Base-by-base conservation (phyloP, 2,329 filamentous ascomycete genomes). In the Chaetothyriales sp. region DNA sequence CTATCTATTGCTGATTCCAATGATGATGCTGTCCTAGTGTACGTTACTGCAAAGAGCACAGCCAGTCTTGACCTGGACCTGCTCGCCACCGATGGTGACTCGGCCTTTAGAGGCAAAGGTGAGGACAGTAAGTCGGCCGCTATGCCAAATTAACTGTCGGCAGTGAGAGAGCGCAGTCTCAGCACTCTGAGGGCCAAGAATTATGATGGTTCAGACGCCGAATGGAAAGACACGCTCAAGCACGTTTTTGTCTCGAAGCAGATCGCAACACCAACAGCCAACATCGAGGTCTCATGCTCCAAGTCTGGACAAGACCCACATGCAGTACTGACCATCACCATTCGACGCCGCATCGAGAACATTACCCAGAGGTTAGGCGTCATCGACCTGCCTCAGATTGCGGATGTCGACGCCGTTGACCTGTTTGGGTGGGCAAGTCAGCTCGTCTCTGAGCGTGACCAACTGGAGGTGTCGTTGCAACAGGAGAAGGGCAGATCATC, bases 331-430 rank as follows among this genome's bases (percentile, higher is more conserved):
- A 57, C 65, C 2, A 66, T 73, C 44, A 64, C 65, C 1, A 62
- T 72, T 45, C 64, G 66, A n/a, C 70, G 68, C 53, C 61, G 63
- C 44, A 65, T 73, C 43, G 64, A 71, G 54, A 70, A 69, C 19
- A 79, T 80, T 62, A 71, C 68, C 65, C 74, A 77, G 73, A 72
- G 65, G 47, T 68, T 81, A 19, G 78, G 78, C 22, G 65, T 72
- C 8, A 69, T 81, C 36, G 61, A 65, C 8, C 67, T 82, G 3
- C 63, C 67, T 45, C 68, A 73, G 56, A 58, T 47, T n/a, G 68
- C 76, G 57, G 72, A 78, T 36, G 72, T 74, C 32, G 70, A 75
- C 55, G 73, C 75, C 47, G 69, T 81, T 43, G 69, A 74, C 51
- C 67, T 76, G 1, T 75, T 79, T 53, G 74, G 76, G 32, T 81